Conservation (phyloP, 257 asterid species). For the Plantago major region DNA sequence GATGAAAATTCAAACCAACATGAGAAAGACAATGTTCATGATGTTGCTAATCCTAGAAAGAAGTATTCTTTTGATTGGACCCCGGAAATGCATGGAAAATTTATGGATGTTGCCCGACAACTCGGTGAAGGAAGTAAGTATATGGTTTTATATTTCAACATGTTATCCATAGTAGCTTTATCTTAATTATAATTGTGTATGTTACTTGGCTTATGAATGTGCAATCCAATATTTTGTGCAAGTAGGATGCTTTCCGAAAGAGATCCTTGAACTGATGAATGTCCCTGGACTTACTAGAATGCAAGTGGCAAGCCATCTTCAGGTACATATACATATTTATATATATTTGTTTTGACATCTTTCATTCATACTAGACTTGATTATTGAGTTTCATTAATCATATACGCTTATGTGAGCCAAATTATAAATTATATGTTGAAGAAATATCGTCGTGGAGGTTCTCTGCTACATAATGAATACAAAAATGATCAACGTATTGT, state of each 20-base stretch:
- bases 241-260: constrained; percentile 30
- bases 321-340: too few relatives aligned
- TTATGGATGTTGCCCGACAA: constrained; percentile 17
- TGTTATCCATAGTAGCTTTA: background rate
- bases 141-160: background rate
- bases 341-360: too few relatives aligned
- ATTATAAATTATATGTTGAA: background rate
- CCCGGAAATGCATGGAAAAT: constrained; percentile 26
- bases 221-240: too few relatives aligned
- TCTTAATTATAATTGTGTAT: background rate
- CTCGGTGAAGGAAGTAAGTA: constrained; percentile 35
- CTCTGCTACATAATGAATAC: constrained; percentile 5
- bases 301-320: constrained; percentile 44
- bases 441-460: constrained; percentile 25
- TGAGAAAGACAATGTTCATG: background rate
- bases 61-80: constrained; percentile 33
- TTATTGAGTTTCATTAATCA: background rate
- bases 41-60: background rate
- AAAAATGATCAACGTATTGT: background rate
- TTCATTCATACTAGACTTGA: too few relatives aligned
- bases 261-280: constrained; percentile 30
- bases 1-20: background rate
- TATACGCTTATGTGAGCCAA: background rate
- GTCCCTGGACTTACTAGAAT: constrained; percentile 36
- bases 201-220: background rate